phyloP scores from a whole-genome alignment of 2,329 filamentous ascomycete genomes.

The Alternaria brassicicola region DNA sequence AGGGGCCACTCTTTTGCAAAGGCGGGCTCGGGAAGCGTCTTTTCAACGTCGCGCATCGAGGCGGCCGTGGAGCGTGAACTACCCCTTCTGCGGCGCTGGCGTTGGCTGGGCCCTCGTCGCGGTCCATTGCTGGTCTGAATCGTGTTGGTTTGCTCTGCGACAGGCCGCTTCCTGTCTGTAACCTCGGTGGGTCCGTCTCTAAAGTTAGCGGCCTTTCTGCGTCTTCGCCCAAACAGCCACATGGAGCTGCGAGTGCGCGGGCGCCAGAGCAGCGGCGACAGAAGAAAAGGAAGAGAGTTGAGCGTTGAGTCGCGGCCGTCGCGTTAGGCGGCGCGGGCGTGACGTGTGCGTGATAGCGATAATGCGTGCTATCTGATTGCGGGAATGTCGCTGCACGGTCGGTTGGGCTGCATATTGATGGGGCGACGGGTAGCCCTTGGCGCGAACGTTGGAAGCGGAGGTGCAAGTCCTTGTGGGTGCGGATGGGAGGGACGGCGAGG shows the following conservation, averaged over 20 bases:
- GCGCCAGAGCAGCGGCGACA: conserved; percentile 11
- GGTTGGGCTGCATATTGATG: conserved; percentile 29
- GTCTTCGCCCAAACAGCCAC: conserved; percentile 84
- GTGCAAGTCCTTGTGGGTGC: background rate
- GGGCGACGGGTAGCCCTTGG: conserved; percentile 12
- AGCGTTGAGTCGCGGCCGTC: conserved; percentile 13
- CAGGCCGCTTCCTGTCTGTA: conserved; percentile 55
- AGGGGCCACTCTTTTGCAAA: conserved; percentile 22
- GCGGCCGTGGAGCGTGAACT: conserved; percentile 38
- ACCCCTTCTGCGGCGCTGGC: conserved; percentile 38
- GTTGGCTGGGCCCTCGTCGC: conserved; percentile 30
- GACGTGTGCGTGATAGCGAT: conserved; percentile 21
- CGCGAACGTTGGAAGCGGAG: conserved; percentile 1
- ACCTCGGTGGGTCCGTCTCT: conserved; percentile 55
- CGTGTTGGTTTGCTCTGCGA: conserved; percentile 28
- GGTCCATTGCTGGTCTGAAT: conserved; percentile 34
- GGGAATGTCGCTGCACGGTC: conserved; percentile 18
- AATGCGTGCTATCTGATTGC: conserved; percentile 25
- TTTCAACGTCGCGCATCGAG: conserved; percentile 42
- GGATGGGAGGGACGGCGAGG: background rate
- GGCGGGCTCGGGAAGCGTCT: conserved; percentile 24
- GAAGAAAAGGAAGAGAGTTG: background rate
- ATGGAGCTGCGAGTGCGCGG: conserved; percentile 53
- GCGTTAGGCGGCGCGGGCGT: conserved; percentile 19
- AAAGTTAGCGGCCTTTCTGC: conserved; percentile 67